phyloP scores from a whole-genome alignment of 495 filamentous ascomycete genomes.

The Aspergillus bridgeri region DNA sequence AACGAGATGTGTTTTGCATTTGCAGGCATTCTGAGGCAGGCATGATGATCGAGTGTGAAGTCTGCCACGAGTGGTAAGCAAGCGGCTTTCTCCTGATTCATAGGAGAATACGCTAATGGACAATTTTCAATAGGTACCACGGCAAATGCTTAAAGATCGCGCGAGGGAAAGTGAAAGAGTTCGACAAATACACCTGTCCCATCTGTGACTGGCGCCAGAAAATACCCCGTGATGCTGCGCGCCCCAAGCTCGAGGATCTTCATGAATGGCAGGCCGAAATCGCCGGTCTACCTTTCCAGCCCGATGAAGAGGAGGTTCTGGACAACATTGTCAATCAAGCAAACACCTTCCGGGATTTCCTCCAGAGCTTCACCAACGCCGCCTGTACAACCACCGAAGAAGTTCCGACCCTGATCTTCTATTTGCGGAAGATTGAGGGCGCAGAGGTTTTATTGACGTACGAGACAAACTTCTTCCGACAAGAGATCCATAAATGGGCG shows the following conservation, averaged over 20 bases:
- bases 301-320: conserved; percentile 86
- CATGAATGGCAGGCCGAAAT: conserved; percentile 86
- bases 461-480: conserved; percentile 96
- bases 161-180: conserved; percentile 93
- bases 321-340: conserved; percentile 82
- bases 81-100: neutral
- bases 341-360: conserved; percentile 76
- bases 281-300: conserved; percentile 81
- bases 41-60: conserved; percentile 99
- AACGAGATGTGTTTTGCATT: conserved; percentile 92
- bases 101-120: neutral
- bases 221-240: conserved; percentile 96
- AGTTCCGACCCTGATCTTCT: conserved; percentile 88
- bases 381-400: conserved; percentile 79
- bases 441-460: conserved; percentile 89
- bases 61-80: conserved; percentile 92
- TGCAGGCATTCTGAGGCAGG: conserved; percentile 90
- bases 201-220: conserved; percentile 98
- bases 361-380: conserved; percentile 75
- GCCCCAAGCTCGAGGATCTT: conserved; percentile 92
- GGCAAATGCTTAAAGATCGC: conserved; percentile 98
- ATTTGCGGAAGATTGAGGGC: conserved; percentile 95
- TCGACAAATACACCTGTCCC: conserved; percentile 96
- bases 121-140: conserved; percentile 66
- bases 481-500: conserved; percentile 93